Evolutionary conservation across 495 filamentous ascomycete genomes (phyloP), one percentile per base, ranked within the genome.

Genomic region (Penicillium taxi): DNA sequence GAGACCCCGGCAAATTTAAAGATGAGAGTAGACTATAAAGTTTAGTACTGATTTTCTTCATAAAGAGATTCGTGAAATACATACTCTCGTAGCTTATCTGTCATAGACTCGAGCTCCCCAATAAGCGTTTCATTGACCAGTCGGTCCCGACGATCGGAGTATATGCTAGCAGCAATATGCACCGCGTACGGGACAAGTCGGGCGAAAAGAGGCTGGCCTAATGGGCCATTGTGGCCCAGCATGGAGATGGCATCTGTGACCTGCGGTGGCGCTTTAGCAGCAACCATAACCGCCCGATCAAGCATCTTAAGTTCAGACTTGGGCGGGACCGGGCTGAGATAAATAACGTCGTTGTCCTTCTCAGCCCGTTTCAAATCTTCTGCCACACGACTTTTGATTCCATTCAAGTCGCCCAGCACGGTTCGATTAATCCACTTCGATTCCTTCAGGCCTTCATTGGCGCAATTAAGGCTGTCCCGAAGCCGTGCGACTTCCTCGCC

Each of bases 101-200:
- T 94, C 57, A 96, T 67, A 4, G 67, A 76, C 52, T 94, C 90
- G 19, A 98, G 60, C 52, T 94, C 85, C 9, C 80, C 79, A 42
- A 96, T 81, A 20, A 96, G 82, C 13, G 74, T 77, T 41, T 80
- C 81, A 58, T 93, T 94, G 36, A 98, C 75, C 20, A 94, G 64
- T 22, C 89, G 74, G 55, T 98, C 89, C 24, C 89, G 73, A 27
- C 89, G 76, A 57, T 96, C 87, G 21, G 85, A 89, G 53, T 98
- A 98, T 9, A 96, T 94, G 35, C 85, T 94, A 5, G 91, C 84
- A 14, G 91, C 91, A 26, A 96, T 72, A 51, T 96, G 91, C 4
- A 96, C 91, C 2, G 89, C 86, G 57, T 95, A 96, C 6, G 91
- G 91, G 1, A 98, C 91, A 12, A 98, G 72, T 52, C 89, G 93